Percentiles rank a stretch among this genome's conserved stretches.
phyloP scores from a whole-genome alignment of 768 basidiomycete genomes.

The Crucibulum laeve region DNA sequence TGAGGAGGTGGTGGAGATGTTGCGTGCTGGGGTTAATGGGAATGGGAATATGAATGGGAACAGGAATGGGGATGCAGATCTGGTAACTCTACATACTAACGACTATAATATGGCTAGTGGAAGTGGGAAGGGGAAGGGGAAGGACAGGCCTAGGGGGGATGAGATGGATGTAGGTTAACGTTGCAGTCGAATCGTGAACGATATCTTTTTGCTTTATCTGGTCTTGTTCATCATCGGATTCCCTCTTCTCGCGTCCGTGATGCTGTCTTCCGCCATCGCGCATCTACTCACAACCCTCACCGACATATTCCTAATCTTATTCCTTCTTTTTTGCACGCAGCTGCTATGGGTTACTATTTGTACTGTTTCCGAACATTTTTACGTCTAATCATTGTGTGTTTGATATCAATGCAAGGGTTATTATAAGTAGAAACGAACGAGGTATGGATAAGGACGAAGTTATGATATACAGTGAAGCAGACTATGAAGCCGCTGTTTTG shows the following conservation, averaged over 20 bases:
- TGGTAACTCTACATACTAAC: background rate
- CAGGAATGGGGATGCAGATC: slow-evolving; percentile 10
- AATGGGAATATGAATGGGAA: slow-evolving; percentile 14
- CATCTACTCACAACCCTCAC: slow-evolving; percentile 11
- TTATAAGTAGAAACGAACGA: background rate
- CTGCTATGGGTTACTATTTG: background rate
- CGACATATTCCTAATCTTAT: slow-evolving; percentile 21
- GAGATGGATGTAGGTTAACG: slow-evolving; percentile 70
- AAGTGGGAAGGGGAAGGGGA: slow-evolving; percentile 45
- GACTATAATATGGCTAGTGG: slow-evolving; percentile 20
- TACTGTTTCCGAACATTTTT: slow-evolving; percentile 6
- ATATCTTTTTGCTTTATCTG: background rate
- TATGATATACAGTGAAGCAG: background rate
- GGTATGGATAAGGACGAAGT: background rate
- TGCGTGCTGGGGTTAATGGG: slow-evolving; percentile 13
- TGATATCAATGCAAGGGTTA: slow-evolving; percentile 2
- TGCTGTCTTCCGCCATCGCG: too few relatives aligned
- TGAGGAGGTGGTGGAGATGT: slow-evolving; percentile 48
- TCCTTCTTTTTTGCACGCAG: slow-evolving; percentile 8
- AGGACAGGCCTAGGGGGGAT: slow-evolving; percentile 42
- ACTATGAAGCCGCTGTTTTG: slow-evolving; percentile 19
- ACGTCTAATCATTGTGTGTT: background rate
- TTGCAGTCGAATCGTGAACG: background rate
- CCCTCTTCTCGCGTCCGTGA: too few relatives aligned
- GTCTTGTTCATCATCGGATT: background rate